phyloP scores from a whole-genome alignment of 805 yeast species.

The Babjeviella inositovora region DNA sequence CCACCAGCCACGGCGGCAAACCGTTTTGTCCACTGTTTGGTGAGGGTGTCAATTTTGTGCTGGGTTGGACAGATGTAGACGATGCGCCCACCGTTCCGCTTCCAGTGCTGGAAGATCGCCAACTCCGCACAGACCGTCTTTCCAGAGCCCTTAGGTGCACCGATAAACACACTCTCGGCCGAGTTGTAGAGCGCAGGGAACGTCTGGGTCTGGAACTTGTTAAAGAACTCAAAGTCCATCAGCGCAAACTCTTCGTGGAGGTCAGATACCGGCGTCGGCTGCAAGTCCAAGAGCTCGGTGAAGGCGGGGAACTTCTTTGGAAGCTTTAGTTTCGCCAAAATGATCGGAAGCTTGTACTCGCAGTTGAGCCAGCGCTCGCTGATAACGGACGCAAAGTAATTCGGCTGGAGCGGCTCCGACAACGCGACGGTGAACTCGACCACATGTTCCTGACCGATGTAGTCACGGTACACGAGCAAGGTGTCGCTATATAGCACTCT shows the following conservation, averaged over 20 bases:
- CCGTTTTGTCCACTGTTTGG: constrained; percentile 33
- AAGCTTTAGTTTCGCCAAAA: constrained; percentile 27
- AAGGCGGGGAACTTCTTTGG: constrained; percentile 56
- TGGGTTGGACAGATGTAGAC: constrained; percentile 58
- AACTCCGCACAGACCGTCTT: constrained; percentile 59
- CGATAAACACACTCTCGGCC: constrained; percentile 46
- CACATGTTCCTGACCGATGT: constrained; percentile 34
- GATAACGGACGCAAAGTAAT: constrained; percentile 51
- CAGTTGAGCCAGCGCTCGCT: constrained; percentile 84
- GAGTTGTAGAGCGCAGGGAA: constrained; percentile 43
- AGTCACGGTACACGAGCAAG: constrained; percentile 30
- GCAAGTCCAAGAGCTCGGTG: constrained; percentile 37
- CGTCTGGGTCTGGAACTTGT: constrained; percentile 59
- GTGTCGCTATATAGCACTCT: constrained; percentile 42
- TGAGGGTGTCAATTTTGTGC: constrained; percentile 29
- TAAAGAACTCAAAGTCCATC: constrained; percentile 40
- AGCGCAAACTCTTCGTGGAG: constrained; percentile 30
- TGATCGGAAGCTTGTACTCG: constrained; percentile 42
- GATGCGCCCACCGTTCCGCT: constrained; percentile 48
- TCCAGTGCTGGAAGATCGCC: constrained; percentile 62
- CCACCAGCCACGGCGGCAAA: constrained; percentile 37
- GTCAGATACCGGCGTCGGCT: constrained; percentile 29
- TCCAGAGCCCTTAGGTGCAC: constrained; percentile 65
- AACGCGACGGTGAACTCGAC: constrained; percentile 53
- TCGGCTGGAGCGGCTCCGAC: constrained; percentile 45